Evolutionary conservation across 1,139 yeast species (phyloP), one percentile per base, ranked within the genome.

Genomic region (Komagataea norvegica): DNA sequence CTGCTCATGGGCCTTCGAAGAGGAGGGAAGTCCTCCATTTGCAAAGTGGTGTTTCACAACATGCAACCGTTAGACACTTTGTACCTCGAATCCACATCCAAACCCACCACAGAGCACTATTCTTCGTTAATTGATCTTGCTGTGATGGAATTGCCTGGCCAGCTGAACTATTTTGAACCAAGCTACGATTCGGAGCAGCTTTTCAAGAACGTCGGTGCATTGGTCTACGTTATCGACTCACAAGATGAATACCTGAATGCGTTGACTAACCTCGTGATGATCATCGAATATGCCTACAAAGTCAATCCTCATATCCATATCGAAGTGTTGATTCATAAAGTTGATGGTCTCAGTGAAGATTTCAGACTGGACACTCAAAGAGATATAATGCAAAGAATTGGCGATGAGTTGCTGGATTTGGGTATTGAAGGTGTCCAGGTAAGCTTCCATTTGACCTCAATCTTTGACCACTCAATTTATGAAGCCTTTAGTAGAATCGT

Each of bases 131-230:
- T 89, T 31, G 94, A 88, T 56, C 67, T 91, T 38, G 82, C 89
- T 11, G 91, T 91, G n/a, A 86, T 88, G 83, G 98, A 91, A 57
- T 67, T 91, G 21, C 98, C 98, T 0, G 98, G 97, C 1, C 97
- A 91, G 60, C 64, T 89, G 46, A 87, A 88, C 57, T 77, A 86
- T 56, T 86, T 87, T 57, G 96, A 88, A 52, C 91, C 95, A 5
- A 73, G 71, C 33, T 80, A 80, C 51, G 96, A 89, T 54, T 76
- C 86, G 13, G 89, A 82, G 46, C 67, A 81, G 43, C 63, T 85
- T 29, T 89, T 89, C 56, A 72, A 82, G 36, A 79, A 83, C 37
- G 88, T 88, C 20, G 96, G 96, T n/a, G 94, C 96, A 0, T 69
- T 91, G 33, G 93, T 91, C 1, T 91, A 91, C 56, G 96, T 91